These are phyloP conservation scores for Opeltia flavorubescens DNA, from an alignment of 495 filamentous ascomycete species.

Conservation along the genomic window DNA sequence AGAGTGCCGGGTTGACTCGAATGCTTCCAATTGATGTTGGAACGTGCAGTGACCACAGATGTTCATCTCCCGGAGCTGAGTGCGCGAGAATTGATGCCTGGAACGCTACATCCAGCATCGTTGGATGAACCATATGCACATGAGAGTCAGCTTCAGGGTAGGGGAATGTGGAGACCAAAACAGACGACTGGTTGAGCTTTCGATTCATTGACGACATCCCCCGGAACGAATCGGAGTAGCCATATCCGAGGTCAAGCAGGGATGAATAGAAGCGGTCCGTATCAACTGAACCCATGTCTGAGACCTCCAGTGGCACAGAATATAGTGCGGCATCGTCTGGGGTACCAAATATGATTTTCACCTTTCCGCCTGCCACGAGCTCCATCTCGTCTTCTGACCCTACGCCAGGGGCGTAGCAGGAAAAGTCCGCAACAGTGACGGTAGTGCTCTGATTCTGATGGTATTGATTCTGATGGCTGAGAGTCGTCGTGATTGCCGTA, in stretches of 20 bases:
- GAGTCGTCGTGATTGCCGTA: slow-evolving; percentile 18
- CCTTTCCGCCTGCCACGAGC: slow-evolving; percentile 10
- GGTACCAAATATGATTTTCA: slow-evolving; percentile 22
- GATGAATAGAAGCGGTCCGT: slow-evolving; percentile 29
- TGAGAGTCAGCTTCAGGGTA: slow-evolving; percentile 21
- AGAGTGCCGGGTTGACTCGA: slow-evolving; percentile 2
- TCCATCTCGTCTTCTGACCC: neutral
- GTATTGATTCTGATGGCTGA: slow-evolving; percentile 21
- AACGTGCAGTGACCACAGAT: slow-evolving; percentile 9
- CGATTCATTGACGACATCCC: slow-evolving; percentile 24
- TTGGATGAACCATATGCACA: slow-evolving; percentile 28
- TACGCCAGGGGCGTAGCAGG: slow-evolving; percentile 2
- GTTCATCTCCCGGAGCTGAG: slow-evolving; percentile 29
- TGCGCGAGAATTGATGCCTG: slow-evolving; percentile 31
- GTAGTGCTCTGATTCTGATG: slow-evolving; percentile 17
- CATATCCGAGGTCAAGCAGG: slow-evolving; percentile 27
- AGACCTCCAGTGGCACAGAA: slow-evolving; percentile 8
- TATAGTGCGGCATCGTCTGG: slow-evolving; percentile 17
- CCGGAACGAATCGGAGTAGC: slow-evolving; percentile 30
- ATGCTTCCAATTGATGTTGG: slow-evolving; percentile 10
- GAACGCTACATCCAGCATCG: slow-evolving; percentile 32
- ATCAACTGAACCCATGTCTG: slow-evolving; percentile 22
- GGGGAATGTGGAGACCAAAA: slow-evolving; percentile 22
- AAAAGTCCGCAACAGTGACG: slow-evolving; percentile 13
- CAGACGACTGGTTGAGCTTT: slow-evolving; percentile 30